Conservation (phyloP, 2,329 filamentous ascomycete genomes). For the Ascosphaera apis region DNA sequence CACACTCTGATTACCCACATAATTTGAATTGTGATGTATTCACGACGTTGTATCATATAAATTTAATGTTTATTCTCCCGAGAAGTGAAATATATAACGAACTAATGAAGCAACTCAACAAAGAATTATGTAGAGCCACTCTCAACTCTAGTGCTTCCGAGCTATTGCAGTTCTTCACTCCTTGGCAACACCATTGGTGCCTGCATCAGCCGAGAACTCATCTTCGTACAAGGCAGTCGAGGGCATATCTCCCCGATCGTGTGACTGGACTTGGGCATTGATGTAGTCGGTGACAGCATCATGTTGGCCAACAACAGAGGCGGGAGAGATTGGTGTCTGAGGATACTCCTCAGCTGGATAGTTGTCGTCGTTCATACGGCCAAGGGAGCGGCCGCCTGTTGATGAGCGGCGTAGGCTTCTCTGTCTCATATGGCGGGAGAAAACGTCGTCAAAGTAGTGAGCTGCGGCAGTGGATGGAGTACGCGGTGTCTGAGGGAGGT, state of each 20-base stretch:
- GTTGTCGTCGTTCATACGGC: neutral
- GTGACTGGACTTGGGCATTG: neutral
- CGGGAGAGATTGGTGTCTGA: neutral
- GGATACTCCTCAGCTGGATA: neutral
- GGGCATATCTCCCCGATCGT: neutral
- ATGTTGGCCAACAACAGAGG: neutral
- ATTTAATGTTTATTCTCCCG: no score
- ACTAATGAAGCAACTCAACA: no score
- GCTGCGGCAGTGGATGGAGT: conserved; percentile 63
- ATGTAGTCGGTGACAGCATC: neutral
- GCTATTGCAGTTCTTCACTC: no score
- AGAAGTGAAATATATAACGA: no score
- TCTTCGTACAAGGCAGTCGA: neutral
- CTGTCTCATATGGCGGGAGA: conserved; percentile 26
- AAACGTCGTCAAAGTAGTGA: conserved; percentile 89
- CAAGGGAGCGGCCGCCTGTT: neutral
- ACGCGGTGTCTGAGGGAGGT: conserved; percentile 77
- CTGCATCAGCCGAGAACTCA: neutral
- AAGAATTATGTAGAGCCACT: no score
- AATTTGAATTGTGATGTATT: no score
- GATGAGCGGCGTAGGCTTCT: neutral
- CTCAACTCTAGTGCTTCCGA: no score
- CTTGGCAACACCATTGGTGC: neutral
- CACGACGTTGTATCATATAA: no score
- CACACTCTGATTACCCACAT: no score